Evolutionary conservation across 2,329 filamentous ascomycete genomes (phyloP), one percentile per base, ranked within the genome.

Genomic region (Sphaerostilbella broomeana): DNA sequence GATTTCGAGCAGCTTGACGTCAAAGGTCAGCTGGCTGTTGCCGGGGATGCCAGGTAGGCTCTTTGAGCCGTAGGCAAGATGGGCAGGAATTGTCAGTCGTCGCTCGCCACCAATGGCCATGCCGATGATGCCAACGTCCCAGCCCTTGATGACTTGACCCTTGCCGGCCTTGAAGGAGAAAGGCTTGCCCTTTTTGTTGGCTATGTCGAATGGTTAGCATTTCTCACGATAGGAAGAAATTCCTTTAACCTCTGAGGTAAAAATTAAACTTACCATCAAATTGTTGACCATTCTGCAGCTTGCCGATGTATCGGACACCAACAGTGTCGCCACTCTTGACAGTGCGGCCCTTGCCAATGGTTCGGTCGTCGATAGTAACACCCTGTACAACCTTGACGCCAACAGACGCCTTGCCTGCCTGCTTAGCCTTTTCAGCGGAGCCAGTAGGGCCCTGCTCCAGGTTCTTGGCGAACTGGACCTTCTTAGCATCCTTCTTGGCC

Each of bases 401-500:
- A 34, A 81, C 68, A 24, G 75, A 65, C 39, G 72, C 71, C 54
- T 64, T 63, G 51, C 46, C 50, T 21, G 49, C 51, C 51, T 62
- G 53, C 57, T 65, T 65, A 33, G 56, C 55, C 56, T 64, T 63
- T 51, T 60, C 59, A 42, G 85, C 56, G 42, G 85, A 81, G 50
- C 81, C 80, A 29, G 88, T 94, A 48, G 92, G 92, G 44, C 92
- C 92, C 67, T 94, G 88, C 73, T 97, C 92, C 47, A 98, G 86
- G 66, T 97, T 89, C 77, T 97, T 95, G 60, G 92, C 90, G 63
- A 98, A 98, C 65, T 95, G 87, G 46, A 98, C 92, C 74, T 95
- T 97, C 79, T 95, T 95, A 40, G 36, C 26, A 64, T 85, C 84
- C 42, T 72, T 69, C 73, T 79, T 79, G 46, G 60, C 51, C 45